A percentile compares a stretch with the other conserved stretches of the same genome.
Conservation (phyloP, 495 filamentous ascomycete genomes). For the Trypethelium eluteriae region DNA sequence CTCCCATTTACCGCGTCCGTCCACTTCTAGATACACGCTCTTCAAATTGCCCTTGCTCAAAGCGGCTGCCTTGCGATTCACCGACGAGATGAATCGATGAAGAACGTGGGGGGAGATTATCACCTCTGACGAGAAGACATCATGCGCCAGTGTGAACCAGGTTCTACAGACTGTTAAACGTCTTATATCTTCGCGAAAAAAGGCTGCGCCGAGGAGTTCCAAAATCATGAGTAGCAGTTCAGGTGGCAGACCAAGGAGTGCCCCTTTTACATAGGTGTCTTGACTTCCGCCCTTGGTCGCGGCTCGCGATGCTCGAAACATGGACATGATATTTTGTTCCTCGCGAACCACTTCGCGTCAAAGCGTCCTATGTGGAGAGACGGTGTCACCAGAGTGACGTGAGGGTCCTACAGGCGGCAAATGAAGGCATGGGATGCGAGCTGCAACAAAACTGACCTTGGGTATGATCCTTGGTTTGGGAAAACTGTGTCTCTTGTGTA, state of each 20-base stretch:
- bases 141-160: neutral
- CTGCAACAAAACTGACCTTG: no score
- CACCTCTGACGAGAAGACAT: neutral
- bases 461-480: no score
- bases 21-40: neutral
- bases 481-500: no score
- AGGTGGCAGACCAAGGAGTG: neutral
- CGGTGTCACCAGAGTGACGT: no score
- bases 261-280: neutral
- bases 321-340: no score
- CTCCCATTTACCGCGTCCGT: neutral
- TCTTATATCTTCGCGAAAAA: slow-evolving; percentile 5
- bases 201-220: neutral
- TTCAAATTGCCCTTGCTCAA: neutral
- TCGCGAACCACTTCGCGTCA: no score
- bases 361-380: no score
- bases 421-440: no score
- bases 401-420: no score
- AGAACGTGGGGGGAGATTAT: neutral
- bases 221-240: neutral
- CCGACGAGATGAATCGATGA: neutral
- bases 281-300: neutral
- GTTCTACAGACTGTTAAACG: neutral
- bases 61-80: neutral
- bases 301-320: no score